Evolutionary conservation across 768 basidiomycete species (phyloP).

Genomic region (Lanmaoa pseudosensibilis): DNA sequence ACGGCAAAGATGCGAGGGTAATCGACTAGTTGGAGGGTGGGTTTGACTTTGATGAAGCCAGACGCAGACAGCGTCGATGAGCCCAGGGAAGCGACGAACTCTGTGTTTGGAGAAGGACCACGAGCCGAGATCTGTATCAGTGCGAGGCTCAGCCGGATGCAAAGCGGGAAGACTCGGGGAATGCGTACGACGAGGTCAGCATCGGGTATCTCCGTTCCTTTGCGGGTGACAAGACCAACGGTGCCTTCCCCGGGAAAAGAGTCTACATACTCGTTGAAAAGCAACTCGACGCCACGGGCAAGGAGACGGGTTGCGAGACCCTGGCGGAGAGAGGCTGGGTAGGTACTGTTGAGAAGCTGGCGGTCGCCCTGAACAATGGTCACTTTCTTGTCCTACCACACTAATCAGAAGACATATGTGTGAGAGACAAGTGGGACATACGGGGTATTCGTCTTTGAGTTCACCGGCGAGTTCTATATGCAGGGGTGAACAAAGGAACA

Average conservation of each 20-base stretch:
- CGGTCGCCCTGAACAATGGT: slow-evolving; percentile 60
- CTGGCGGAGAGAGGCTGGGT: slow-evolving; percentile 54
- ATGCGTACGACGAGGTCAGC: slow-evolving; percentile 60
- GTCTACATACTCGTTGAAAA: slow-evolving; percentile 55
- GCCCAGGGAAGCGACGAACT: slow-evolving; percentile 49
- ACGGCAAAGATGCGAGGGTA: slow-evolving; percentile 60
- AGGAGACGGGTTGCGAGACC: slow-evolving; percentile 42
- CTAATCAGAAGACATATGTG: slow-evolving; percentile 7
- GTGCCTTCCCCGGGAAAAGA: slow-evolving; percentile 39
- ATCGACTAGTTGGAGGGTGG: slow-evolving; percentile 55
- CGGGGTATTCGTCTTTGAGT: slow-evolving; percentile 42
- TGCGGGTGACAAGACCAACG: slow-evolving; percentile 46
- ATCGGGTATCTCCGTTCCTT: slow-evolving; percentile 44
- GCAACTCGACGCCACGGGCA: slow-evolving; percentile 47
- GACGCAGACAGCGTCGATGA: slow-evolving; percentile 33
- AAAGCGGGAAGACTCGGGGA: background rate
- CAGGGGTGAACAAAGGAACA: background rate
- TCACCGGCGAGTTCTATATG: slow-evolving; percentile 45
- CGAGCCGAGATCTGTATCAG: slow-evolving; percentile 26
- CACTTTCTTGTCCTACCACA: slow-evolving; percentile 40
- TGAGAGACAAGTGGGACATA: slow-evolving; percentile 18
- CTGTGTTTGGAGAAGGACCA: slow-evolving; percentile 50
- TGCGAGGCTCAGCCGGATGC: background rate
- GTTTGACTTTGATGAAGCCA: slow-evolving; percentile 50
- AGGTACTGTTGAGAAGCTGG: slow-evolving; percentile 55